These are phyloP conservation scores for Globisporangium camurandrum DNA, from an alignment of 352 stramenopile genomes.

Conservation along the genomic window DNA sequence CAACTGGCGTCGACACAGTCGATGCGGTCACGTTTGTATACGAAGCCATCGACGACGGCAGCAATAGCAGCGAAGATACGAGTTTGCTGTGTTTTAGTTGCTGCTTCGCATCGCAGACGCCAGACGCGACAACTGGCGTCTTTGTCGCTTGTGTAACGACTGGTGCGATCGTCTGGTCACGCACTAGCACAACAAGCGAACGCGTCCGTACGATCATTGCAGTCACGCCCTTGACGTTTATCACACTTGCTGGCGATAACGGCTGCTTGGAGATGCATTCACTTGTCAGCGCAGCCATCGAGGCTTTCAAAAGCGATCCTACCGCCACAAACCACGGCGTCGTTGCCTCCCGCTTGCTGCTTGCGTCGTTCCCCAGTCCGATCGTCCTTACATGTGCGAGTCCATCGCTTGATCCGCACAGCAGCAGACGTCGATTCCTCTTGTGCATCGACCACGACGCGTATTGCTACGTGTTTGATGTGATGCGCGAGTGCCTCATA, in stretches of 20 bases:
- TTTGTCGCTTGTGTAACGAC: constrained; percentile 1
- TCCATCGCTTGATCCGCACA: neutral
- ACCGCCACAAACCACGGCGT: neutral
- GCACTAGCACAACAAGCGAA: neutral
- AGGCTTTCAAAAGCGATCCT: neutral
- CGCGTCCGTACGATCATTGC: constrained; percentile 2
- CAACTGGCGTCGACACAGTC: neutral
- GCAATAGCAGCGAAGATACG: neutral
- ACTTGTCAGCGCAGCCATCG: neutral
- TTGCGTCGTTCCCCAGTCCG: constrained; percentile 10
- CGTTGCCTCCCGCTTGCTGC: neutral
- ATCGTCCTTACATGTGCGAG: constrained; percentile 9
- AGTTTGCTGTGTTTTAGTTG: constrained; percentile 8
- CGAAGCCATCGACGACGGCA: neutral
- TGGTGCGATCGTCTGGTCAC: constrained; percentile 1
- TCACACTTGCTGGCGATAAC: constrained; percentile 1
- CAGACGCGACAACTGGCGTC: neutral
- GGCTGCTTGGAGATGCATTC: constrained; percentile 6
- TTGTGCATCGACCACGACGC: constrained; percentile 27
- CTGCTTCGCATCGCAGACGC: no score
- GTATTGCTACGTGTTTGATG: constrained; percentile 41
- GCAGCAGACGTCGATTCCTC: constrained; percentile 13
- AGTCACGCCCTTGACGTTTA: neutral
- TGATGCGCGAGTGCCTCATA: constrained; percentile 16
- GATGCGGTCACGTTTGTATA: constrained; percentile 8